Base-by-base conservation (phyloP, 257 asterid genomes). In the Scutellaria barbata region DNA sequence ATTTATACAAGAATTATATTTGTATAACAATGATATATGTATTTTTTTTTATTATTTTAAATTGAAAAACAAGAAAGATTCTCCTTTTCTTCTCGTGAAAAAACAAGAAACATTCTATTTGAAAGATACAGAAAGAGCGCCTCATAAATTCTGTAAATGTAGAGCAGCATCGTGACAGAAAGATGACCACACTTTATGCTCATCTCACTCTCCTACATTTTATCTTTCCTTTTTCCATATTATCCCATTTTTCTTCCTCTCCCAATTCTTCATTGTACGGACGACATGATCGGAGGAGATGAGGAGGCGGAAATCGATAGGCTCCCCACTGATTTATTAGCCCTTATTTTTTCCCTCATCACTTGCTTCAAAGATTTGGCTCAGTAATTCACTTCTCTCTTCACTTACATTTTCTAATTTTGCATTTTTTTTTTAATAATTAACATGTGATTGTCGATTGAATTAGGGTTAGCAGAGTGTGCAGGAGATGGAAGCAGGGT, bases 401-500 rank as follows among this genome's bases (percentile, higher is more conserved):
- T 18, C 63, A 14, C 8, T 3, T 16, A 7, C 22, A 0, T 2
- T 33, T 11, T 52, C 4, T 8, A 3, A 39, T 14, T 14, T 30
- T 30, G 35, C 35, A 22, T 7, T 37, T 60, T 39, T 39, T 13
- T 60, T 59, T 8, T 30, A 42, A 25, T 46, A 4, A 14, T 30
- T 30, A 30, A 30, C 35, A n/a, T 63, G 48, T 56, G 62, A 13
- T 58, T 60, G 33, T 58, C 10, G 69, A 12, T 30, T 46, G 37
- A 43, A 6, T 64, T 65, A 86, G 96, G 85, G 83, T 85, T 8
- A 86, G 96, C 82, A 72, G 84, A 6, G 96, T 86, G 74, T 83
- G 95, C 64, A 62, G 79, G 77, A 89, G 85, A 85, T 92, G 96
- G 96, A 82, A 88, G 77, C 96, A 89, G 51, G 89, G 92, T 30